Evolutionary conservation across 208 protist genomes (phyloP), one percentile per base, ranked within the genome.

Genomic region (Trypanosoma grayi): DNA sequence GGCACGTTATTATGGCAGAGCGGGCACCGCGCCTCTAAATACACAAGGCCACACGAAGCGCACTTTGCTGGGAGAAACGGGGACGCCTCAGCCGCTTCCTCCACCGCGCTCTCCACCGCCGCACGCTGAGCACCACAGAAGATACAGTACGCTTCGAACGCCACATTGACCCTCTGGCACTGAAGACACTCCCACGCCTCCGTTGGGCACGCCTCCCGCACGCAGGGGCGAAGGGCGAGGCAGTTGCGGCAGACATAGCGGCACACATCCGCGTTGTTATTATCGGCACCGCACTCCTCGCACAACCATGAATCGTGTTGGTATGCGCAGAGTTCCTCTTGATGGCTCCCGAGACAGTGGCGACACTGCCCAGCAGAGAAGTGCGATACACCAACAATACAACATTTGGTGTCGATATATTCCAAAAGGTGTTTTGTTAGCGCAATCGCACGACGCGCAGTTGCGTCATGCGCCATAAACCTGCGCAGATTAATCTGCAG

Each of bases 81-180:
- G 36, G 81, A 78, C 31, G 27, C 47, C 30, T 68, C 51, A 6
- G 46, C 36, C 18, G 52, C 55, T 20, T 62, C 53, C 44, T 51
- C 53, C 18, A 40, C 28, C 2, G 5, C 61, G 10, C 54, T 47
- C 34, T 72, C 62, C 13, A 20, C 51, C 18, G 33, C 55, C 18
- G 39, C 62, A 31, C 50, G 58, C 45, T 56, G 56, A 1, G 39
- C 44, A 2, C 72, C 83, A 48, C 90, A 95, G 71, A 86, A 74
- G 24, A 90, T 81, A 59, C 90, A 95, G 57, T 85, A 91, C 25
- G 48, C 59, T 74, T 95, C 90, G 58, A 93, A 84, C 41, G 75
- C 68, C n/a, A 86, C 40, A 64, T 93, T 93, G 9, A 70, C 77
- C 9, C 83, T 61, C 20, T 73, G 54, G 52, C 89, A 93, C 31